phyloP scores from a whole-genome alignment of 129 eudicot species.

The Centrapalus pauciflorus region DNA sequence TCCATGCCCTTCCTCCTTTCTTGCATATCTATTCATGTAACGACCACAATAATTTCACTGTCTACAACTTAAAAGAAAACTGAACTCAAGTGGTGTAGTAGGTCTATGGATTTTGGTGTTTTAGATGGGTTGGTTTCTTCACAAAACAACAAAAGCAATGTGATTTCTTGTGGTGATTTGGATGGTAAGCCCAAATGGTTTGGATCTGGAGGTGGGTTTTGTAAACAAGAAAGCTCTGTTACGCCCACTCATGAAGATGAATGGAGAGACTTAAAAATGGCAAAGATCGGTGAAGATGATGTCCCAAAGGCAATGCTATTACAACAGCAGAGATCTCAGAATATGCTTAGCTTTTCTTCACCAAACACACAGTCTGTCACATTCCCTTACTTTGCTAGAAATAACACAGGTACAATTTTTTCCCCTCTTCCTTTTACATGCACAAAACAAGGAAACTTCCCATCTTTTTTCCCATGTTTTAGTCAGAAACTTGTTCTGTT shows the following conservation, averaged over 20 bases:
- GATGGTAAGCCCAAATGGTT: constrained; percentile 7
- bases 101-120: constrained; percentile 17
- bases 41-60: background rate
- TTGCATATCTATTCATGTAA: background rate
- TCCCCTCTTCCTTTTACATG: too few species aligned
- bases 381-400: too few species aligned
- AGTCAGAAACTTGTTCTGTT: too few species aligned
- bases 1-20: background rate
- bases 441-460: too few species aligned
- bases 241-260: constrained; percentile 2
- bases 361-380: too few species aligned
- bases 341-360: too few species aligned
- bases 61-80: background rate
- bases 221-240: constrained; percentile 3
- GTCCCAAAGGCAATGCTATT: too few species aligned
- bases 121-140: constrained; percentile 16
- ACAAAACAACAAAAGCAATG: background rate
- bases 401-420: too few species aligned
- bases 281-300: too few species aligned
- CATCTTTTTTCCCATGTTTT: too few species aligned
- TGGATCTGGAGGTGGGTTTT: constrained; percentile 2
- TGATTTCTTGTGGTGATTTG: constrained; percentile 8
- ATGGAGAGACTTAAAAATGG: too few species aligned
- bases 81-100: background rate
- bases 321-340: too few species aligned